phyloP scores from a whole-genome alignment of 352 stramenopile genomes.

The Aphanomyces invadans region DNA sequence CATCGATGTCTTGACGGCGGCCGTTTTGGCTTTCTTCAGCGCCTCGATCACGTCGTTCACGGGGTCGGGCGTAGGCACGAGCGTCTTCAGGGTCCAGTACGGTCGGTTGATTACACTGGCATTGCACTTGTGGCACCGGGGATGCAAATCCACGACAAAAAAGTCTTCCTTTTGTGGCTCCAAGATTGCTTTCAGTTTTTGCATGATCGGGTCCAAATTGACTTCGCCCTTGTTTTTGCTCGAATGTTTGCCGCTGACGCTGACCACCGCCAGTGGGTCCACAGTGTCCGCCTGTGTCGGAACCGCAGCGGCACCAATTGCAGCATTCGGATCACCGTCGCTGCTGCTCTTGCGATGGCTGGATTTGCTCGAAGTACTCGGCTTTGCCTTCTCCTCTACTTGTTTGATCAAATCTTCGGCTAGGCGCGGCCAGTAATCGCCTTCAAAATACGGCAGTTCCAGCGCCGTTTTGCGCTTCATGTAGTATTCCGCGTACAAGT shows the following conservation, averaged over 20 bases:
- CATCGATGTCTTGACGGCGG: constrained; percentile 54
- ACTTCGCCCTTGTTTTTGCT: constrained; percentile 53
- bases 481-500: constrained; percentile 83
- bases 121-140: constrained; percentile 82
- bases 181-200: constrained; percentile 95
- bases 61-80: constrained; percentile 37
- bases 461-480: constrained; percentile 81
- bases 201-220: constrained; percentile 93
- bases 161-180: constrained; percentile 99
- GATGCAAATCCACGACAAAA: constrained; percentile 95
- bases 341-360: constrained; percentile 20
- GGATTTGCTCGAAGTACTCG: neutral
- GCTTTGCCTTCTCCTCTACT: constrained; percentile 86
- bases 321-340: neutral
- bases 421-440: constrained; percentile 97
- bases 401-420: constrained; percentile 99
- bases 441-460: constrained; percentile 97
- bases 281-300: too few species aligned
- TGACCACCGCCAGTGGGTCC: too few species aligned
- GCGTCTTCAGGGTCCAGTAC: constrained; percentile 80
- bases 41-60: constrained; percentile 74
- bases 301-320: too few species aligned
- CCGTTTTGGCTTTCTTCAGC: constrained; percentile 64
- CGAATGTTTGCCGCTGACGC: too few species aligned
- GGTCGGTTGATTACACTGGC: constrained; percentile 74